phyloP scores from a whole-genome alignment of 2,329 filamentous ascomycete genomes.

The Epichloe gansuensis region DNA sequence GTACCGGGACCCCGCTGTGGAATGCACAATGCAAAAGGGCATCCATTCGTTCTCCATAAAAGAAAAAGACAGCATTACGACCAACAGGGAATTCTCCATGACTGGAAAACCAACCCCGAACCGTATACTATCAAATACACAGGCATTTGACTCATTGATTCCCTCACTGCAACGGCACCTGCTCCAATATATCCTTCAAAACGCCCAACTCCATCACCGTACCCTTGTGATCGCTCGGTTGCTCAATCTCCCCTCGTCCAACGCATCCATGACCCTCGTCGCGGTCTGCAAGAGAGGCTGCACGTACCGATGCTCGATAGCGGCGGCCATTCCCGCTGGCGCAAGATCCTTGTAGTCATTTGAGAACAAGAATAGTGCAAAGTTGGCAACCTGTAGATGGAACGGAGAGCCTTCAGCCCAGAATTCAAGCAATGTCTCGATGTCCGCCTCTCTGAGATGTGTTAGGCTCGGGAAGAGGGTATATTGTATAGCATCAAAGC shows the following conservation, averaged over 20 bases:
- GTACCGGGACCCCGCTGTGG: too few species aligned
- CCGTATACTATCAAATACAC: not conserved
- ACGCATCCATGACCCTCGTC: slow-evolving; percentile 21
- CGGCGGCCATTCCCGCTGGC: slow-evolving; percentile 42
- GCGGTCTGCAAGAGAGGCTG: slow-evolving; percentile 38
- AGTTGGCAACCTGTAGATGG: slow-evolving; percentile 48
- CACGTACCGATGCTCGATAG: slow-evolving; percentile 46
- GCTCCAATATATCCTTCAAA: slow-evolving; percentile 29
- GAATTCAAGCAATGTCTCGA: slow-evolving; percentile 35
- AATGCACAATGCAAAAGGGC: not conserved
- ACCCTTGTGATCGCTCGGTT: slow-evolving; percentile 17
- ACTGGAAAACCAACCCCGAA: not conserved
- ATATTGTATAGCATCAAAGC: slow-evolving; percentile 49
- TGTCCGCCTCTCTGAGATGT: slow-evolving; percentile 30
- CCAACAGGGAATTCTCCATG: not conserved
- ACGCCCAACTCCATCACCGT: slow-evolving; percentile 28
- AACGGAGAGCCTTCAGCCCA: slow-evolving; percentile 41
- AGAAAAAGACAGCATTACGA: not conserved
- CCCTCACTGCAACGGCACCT: slow-evolving; percentile 26
- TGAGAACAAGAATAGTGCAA: slow-evolving; percentile 43
- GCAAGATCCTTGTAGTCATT: slow-evolving; percentile 34
- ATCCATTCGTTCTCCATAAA: not conserved
- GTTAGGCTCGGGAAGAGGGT: slow-evolving; percentile 46
- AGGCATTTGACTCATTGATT: not conserved
- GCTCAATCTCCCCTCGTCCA: slow-evolving; percentile 21